Conservation (phyloP, 2,329 filamentous ascomycete species). For the Cladosporium sp. region DNA sequence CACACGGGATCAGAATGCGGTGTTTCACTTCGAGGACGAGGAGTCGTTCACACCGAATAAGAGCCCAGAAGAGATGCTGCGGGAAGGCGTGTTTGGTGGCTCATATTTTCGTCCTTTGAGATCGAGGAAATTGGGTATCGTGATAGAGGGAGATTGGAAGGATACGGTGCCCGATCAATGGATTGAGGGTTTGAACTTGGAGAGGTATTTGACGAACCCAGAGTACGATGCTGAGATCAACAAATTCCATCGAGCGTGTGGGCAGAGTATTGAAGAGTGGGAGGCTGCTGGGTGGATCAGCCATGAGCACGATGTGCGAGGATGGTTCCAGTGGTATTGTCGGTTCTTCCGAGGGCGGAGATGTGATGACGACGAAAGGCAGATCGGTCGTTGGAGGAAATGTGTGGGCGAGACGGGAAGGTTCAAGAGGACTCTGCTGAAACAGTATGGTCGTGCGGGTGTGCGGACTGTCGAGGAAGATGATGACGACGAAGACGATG, state of each 20-base stretch:
- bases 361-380: constrained; percentile 56
- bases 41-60: constrained; percentile 56
- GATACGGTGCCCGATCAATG: constrained; percentile 49
- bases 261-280: constrained; percentile 59
- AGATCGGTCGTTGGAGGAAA: constrained; percentile 55
- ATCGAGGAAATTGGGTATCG: constrained; percentile 46
- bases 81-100: constrained; percentile 57
- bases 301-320: constrained; percentile 55
- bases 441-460: constrained; percentile 53
- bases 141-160: constrained; percentile 50
- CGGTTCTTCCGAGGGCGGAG: constrained; percentile 55
- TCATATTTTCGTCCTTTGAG: constrained; percentile 54
- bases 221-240: constrained; percentile 53
- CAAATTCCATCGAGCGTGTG: constrained; percentile 56
- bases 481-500: constrained; percentile 39
- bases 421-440: constrained; percentile 55
- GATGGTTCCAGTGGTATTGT: constrained; percentile 62
- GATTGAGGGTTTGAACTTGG: constrained; percentile 45
- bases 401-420: constrained; percentile 56
- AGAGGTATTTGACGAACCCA: constrained; percentile 44
- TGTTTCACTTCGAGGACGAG: constrained; percentile 49
- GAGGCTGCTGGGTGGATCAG: constrained; percentile 58
- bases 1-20: constrained; percentile 45
- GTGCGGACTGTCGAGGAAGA: constrained; percentile 51
- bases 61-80: constrained; percentile 54